Evolutionary conservation across 805 yeast genomes (phyloP), one percentile per base, ranked within the genome.

Genomic region (Saturnispora diversa): DNA sequence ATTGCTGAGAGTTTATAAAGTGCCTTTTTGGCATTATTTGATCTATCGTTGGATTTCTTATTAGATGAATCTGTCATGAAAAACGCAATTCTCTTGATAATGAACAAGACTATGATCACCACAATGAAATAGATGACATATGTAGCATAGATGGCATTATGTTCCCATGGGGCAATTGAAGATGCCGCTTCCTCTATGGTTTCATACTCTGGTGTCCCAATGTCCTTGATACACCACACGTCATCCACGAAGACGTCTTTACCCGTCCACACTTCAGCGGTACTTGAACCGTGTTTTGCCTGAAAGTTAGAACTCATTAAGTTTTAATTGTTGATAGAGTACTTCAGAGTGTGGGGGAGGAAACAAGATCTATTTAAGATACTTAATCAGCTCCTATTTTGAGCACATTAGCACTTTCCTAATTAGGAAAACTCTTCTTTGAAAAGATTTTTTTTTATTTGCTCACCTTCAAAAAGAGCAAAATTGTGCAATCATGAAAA

Each of bases 101-200:
- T 41, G 1, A 65, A 64, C 2, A 63, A 42, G 23, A 55, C 54
- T 7, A 69, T 50, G 5, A 64, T 49, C 2, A 63, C 71, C 8
- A 54, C 62, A 4, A 67, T 66, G 45, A 62, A 64, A 44, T 70
- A 70, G 1, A 63, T 45, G 12, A 70, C 59, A 39, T 61, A 62
- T 24, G 59, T 55, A 2, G 65, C 73, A 46, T 65, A 70, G 1
- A 35, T 20, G 55, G 36, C 43, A 48, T 28, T 54, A 40, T 59
- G 61, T 52, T 64, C 56, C 29, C 51, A 55, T 2, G 50, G 32
- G 30, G 59, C 50, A 4, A 49, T 55, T 0, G 52, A 50, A 42
- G 66, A 71, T 43, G 65, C 64, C 9, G 33, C 44, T 9, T n/a
- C 43, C 5, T 34, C 16, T 20, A 50, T 49, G 16, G 35, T 44